A percentile compares a stretch with the other conserved stretches of the same genome.
Evolutionary conservation across 2,329 filamentous ascomycete genomes (phyloP).

Genomic region (Ascochyta lentis): DNA sequence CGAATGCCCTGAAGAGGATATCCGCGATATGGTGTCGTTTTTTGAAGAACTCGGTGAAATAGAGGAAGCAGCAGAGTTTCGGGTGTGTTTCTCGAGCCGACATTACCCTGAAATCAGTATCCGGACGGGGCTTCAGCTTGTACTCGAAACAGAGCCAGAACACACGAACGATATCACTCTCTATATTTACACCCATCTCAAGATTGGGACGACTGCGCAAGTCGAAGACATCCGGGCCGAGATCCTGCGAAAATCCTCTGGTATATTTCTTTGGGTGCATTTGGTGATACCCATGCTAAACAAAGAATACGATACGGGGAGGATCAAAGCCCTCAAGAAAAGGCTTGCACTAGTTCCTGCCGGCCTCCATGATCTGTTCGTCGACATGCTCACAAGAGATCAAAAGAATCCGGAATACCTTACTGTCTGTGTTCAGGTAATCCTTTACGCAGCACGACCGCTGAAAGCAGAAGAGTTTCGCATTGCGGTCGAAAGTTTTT

Average conservation of each 20-base stretch:
- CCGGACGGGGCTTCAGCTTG: slow-evolving; percentile 33
- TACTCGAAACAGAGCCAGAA: slow-evolving; percentile 47
- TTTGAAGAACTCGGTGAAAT: slow-evolving; percentile 50
- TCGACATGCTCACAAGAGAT: slow-evolving; percentile 53
- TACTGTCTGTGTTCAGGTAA: slow-evolving; percentile 26
- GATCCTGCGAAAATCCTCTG: slow-evolving; percentile 49
- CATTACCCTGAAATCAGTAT: slow-evolving; percentile 56
- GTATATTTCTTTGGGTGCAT: slow-evolving; percentile 54
- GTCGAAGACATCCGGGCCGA: slow-evolving; percentile 33
- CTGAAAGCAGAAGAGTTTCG: slow-evolving; percentile 27
- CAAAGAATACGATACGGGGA: slow-evolving; percentile 45
- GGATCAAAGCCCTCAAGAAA: slow-evolving; percentile 37
- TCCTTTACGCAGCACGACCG: slow-evolving; percentile 25
- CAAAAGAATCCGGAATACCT: slow-evolving; percentile 14
- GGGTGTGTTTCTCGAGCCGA: slow-evolving; percentile 32
- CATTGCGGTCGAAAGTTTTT: neutral
- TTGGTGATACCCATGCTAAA: slow-evolving; percentile 52
- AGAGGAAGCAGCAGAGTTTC: slow-evolving; percentile 9
- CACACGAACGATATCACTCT: slow-evolving; percentile 48
- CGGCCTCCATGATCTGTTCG: slow-evolving; percentile 58
- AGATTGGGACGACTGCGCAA: slow-evolving; percentile 26
- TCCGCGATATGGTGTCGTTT: slow-evolving; percentile 53
- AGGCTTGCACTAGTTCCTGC: slow-evolving; percentile 37
- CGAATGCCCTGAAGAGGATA: slow-evolving; percentile 55
- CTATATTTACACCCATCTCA: slow-evolving; percentile 30